Base-by-base conservation (phyloP, 495 filamentous ascomycete genomes). In the Mytilinidion resinicola region DNA sequence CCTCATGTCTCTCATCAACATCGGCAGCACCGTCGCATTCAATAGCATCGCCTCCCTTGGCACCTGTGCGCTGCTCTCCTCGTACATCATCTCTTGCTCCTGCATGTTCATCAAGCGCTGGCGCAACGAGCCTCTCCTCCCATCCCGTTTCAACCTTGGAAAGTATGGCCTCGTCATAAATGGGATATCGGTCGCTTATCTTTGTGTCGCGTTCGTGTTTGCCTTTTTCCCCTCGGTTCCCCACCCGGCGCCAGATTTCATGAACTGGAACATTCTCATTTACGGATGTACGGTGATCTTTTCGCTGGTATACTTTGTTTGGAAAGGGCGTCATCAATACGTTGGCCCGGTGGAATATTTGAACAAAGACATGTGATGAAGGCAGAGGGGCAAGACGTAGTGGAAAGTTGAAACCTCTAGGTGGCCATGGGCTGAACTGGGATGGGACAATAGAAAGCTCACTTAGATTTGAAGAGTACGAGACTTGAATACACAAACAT, bases 1-100 rank as follows among this genome's bases (percentile, higher is more conserved):
- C n/a, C 65, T 71, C 20, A 65, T 80, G 10, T 72, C 73, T 15
- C 71, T 80, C 56, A 81, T 81, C 61, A 74, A 76, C 38, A 74
- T 78, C 56, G 77, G 75, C 30, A 71, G 67, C 44, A 69, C 69
- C 20, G 66, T 66, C 10, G 77, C 77, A 2, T 76, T 81, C 33
- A 53, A 53, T 25, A 20, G 14, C 33, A 53, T 53, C n/a, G 38
- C 38, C 51, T 53, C 51, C 9, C 51, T 53, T 19, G 38, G 38
- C 51, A 53, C 51, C 6, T 53, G 51, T 34, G 51, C 51, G 6
- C 34, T 53, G 9, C 34, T 53, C 35, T 61, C 57, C 36, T 56
- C 52, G 10, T 60, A 60, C 42, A 46, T 56, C 57, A 38, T 56
- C 38, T 60, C 57, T 21, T 50, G 48, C 41, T 21, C 25, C 12